Evolutionary conservation across 345 rosid genomes (phyloP).

Genomic region (Schrenkiella parvula): DNA sequence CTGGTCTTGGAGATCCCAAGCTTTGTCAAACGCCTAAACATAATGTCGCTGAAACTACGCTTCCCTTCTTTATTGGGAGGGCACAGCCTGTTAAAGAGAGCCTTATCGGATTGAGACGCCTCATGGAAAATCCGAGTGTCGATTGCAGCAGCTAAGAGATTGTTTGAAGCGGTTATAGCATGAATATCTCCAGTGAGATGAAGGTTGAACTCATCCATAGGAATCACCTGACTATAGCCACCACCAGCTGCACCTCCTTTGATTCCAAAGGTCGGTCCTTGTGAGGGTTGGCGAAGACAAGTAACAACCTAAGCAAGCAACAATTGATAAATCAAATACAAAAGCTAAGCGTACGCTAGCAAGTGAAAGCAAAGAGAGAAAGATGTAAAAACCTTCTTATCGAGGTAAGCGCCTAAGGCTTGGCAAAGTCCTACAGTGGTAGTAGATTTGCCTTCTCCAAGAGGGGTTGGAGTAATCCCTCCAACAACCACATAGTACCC

Average conservation of each 20-base stretch:
- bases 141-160: slow-evolving; percentile 97
- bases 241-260: slow-evolving; percentile 99
- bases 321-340: not conserved
- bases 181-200: slow-evolving; percentile 98
- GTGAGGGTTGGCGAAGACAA: slow-evolving; percentile 98
- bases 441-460: slow-evolving; percentile 97
- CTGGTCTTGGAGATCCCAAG: slow-evolving; percentile 76
- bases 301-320: slow-evolving; percentile 69
- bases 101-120: slow-evolving; percentile 89
- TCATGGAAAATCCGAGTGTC: slow-evolving; percentile 97
- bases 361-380: not conserved
- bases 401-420: slow-evolving; percentile 90
- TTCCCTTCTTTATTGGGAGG: slow-evolving; percentile 88
- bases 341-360: not conserved
- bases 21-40: slow-evolving; percentile 83
- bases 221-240: slow-evolving; percentile 97
- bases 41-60: slow-evolving; percentile 69
- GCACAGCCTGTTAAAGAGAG: slow-evolving; percentile 81
- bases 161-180: slow-evolving; percentile 98
- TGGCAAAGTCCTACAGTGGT: slow-evolving; percentile 96
- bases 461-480: slow-evolving; percentile 99
- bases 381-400: slow-evolving; percentile 67
- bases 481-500: slow-evolving; percentile 97
- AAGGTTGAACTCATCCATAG: slow-evolving; percentile 99
- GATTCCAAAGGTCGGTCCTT: slow-evolving; percentile 99